phyloP scores from a whole-genome alignment of 371 early-diverging fungal genomes.

The Actinomortierella ambigua region DNA sequence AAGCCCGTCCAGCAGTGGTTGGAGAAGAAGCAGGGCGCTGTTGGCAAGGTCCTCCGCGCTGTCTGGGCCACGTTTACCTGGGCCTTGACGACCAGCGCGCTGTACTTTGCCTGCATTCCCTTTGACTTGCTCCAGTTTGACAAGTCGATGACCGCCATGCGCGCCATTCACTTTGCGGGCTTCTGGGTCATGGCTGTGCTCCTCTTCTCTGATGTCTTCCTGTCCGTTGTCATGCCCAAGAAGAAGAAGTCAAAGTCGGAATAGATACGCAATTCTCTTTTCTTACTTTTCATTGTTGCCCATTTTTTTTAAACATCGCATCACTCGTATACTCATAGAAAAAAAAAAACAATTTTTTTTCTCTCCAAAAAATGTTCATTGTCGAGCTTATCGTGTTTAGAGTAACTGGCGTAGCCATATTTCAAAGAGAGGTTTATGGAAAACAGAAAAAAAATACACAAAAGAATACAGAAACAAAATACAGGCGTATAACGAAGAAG shows the following conservation, averaged over 20 bases:
- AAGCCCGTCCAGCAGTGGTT: conserved; percentile 31
- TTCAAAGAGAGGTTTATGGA: no score
- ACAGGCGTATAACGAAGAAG: no score
- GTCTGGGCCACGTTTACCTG: conserved; percentile 26
- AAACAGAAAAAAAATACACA: no score
- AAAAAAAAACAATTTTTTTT: no score
- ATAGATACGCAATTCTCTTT: conserved; percentile 2
- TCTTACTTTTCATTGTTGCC: no score
- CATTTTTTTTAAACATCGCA: no score
- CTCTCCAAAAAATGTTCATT: no score
- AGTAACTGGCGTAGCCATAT: no score
- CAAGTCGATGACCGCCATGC: conserved; percentile 28
- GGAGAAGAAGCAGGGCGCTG: conserved; percentile 16
- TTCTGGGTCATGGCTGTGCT: conserved; percentile 30
- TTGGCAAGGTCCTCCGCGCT: conserved; percentile 11
- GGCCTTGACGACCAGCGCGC: conserved; percentile 33
- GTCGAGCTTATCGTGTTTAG: no score
- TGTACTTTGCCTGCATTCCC: conserved; percentile 42
- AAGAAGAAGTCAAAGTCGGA: conserved; percentile 42
- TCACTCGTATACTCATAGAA: no score
- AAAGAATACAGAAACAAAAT: no score
- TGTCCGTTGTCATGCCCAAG: conserved; percentile 37
- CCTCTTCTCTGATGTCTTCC: conserved; percentile 19
- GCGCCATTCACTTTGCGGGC: conserved; percentile 27
- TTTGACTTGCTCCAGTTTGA: conserved; percentile 38